Base-by-base conservation (phyloP, 257 asterid species). In the Ocimum tenuiflorum region DNA sequence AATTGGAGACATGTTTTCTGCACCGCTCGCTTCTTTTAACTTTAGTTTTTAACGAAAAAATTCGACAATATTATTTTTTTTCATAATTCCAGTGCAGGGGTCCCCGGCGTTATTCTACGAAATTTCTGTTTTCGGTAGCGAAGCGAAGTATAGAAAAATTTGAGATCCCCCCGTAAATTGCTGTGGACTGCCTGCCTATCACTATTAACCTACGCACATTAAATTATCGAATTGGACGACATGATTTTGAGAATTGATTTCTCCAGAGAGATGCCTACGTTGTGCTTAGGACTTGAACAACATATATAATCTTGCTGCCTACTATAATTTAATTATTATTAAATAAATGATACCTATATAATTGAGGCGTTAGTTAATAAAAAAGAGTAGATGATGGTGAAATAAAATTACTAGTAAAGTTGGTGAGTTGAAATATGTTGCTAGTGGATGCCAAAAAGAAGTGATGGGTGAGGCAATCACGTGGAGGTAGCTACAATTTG, bases 401-500 rank as follows among this genome's bases (percentile, higher is more conserved):
- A 59, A 19, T 17, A 1, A 38, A 41, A 39, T 39, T 0, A 4
- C 8, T 53, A 27, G 1, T 2, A 13, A 27, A 27, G 27, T 3
- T 33, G 0, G 2, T 2, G 5, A 43, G 31, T 3, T 57, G 14
- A 2, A 8, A 15, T 14, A 15, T 29, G 33, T 27, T n/a, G 13
- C n/a, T 10, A 46, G 38, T 59, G 17, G 66, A 45, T 33, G 67
- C 24, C 43, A 55, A 29, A 57, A 24, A 59, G 54, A 38, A 62
- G 20, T 62, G 63, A 59, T 36, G 46, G 43, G 66, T 20, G 39
- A 65, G 64, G 55, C 24, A 39, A 58, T 73, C 76, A 69, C 74
- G 75, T 69, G 79, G 53, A 50, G 67, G 36, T 47, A 55, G 48
- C n/a, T n/a, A n/a, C n/a, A n/a, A 24, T 59, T 53, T 19, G 50